Evolutionary conservation across 164 flowering plant genomes (phyloP).

Genomic region (Piper betle): DNA sequence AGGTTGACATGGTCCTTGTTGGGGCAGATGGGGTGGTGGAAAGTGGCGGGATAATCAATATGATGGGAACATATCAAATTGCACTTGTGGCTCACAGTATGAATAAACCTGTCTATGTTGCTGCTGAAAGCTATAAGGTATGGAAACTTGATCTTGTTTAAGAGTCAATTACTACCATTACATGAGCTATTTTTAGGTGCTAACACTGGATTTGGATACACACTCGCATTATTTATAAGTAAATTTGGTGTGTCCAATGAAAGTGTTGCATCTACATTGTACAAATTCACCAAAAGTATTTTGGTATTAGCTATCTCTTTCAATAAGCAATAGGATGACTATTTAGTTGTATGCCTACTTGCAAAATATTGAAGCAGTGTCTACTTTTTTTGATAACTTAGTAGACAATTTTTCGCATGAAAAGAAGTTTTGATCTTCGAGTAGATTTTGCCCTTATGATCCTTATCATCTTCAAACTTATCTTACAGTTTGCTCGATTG

Average conservation of each 20-base stretch:
- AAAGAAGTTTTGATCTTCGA: background rate
- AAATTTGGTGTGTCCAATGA: too few relatives aligned
- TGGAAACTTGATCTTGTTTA: background rate
- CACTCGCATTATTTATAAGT: too few relatives aligned
- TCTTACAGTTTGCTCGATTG: constrained; percentile 84
- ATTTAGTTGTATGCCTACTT: too few relatives aligned
- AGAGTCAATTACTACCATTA: background rate
- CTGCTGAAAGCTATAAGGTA: constrained; percentile 99
- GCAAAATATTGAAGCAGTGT: too few relatives aligned
- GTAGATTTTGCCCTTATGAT: too few relatives aligned
- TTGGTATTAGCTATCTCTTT: too few relatives aligned
- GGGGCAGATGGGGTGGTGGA: constrained; percentile 99
- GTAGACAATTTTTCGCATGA: background rate
- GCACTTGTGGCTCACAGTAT: constrained; percentile 88
- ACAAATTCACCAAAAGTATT: too few relatives aligned
- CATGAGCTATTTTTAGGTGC: background rate
- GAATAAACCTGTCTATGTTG: constrained; percentile 94
- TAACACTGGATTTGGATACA: background rate
- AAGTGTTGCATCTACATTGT: too few relatives aligned
- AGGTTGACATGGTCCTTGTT: constrained; percentile 91
- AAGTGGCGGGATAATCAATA: constrained; percentile 93
- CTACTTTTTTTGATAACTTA: too few relatives aligned
- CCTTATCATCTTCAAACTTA: background rate
- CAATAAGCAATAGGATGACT: too few relatives aligned
- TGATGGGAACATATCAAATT: constrained; percentile 98